Conservation (phyloP, 805 yeast genomes). For the Helenozyma rhizophorensis region DNA sequence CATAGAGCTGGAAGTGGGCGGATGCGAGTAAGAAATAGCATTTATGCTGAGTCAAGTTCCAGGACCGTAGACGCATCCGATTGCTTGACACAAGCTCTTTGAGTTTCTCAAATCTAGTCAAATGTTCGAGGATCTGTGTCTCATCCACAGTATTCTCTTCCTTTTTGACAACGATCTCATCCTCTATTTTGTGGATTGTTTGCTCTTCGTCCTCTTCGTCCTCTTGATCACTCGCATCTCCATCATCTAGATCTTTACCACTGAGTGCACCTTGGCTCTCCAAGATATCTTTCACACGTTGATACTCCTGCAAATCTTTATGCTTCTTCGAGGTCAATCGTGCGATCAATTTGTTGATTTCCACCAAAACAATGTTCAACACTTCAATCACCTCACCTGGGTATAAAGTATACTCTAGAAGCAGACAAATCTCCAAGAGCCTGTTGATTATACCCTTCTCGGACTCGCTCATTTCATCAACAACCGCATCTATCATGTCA, state of each 20-base stretch:
- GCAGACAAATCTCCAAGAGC: conserved; percentile 61
- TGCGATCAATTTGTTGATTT: conserved; percentile 3
- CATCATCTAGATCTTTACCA: too few species aligned
- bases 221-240: too few species aligned
- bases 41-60: conserved; percentile 67
- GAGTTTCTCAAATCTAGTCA: conserved; percentile 5
- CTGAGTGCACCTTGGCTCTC: too few species aligned
- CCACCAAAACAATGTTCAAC: conserved; percentile 35
- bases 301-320: neutral
- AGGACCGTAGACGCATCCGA: conserved; percentile 37
- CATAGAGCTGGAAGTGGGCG: conserved; percentile 55
- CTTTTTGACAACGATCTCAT: too few species aligned
- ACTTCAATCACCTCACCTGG: conserved; percentile 48
- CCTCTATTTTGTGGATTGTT: too few species aligned
- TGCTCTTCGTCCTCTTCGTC: too few species aligned
- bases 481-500: conserved; percentile 57
- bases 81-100: conserved; percentile 23
- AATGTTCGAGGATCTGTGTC: conserved; percentile 2
- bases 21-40: conserved; percentile 75
- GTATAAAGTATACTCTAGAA: conserved; percentile 52
- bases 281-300: neutral
- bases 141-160: neutral
- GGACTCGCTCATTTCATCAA: conserved; percentile 41
- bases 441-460: conserved; percentile 47
- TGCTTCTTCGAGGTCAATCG: conserved; percentile 1